Evolutionary conservation across 163 green algal genomes (phyloP), one percentile per base, ranked within the genome.

Genomic region (Scenedesmus sp.): DNA sequence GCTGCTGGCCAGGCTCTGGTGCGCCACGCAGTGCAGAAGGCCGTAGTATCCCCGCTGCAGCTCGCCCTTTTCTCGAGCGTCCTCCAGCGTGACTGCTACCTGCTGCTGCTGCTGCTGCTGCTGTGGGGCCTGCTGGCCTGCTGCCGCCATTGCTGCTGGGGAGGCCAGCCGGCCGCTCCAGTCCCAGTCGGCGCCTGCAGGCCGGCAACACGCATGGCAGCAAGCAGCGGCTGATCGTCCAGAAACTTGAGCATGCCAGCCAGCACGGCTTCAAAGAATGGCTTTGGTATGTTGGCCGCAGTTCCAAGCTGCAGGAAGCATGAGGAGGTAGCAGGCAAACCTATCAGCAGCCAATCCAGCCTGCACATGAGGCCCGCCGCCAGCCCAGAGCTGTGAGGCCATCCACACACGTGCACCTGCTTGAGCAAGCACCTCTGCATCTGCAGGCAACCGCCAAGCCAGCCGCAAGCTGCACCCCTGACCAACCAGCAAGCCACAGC

Each of bases 21-120:
- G 59, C n/a, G 85, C 85, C 0, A 94, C 49, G 35, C 82, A 91
- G n/a, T 93, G 90, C 81, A 98, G 90, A 83, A 98, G 89, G 20
- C 87, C 83, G 85, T 96, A 98, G 95, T 97, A 98, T 4, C 92
- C 78, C 16, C 93, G 92, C 95, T 99, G 97, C 30, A 99, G 92
- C 88, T 98, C 96, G 4, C 86, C 95, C 49, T 92, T 92, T 85
- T 99, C 97, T 3, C 97, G 94, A 22, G 91, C 81, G 37, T 98
- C 97, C 82, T 99, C 97, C 70, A 94, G 70, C 2, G 92, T 94
- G 44, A 83, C 92, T 91, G 83, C 56, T 44, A 87, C 83, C 42
- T 82, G 51, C 65, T 76, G 81, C 16, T 70, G 53, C 26, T 87
- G 51, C 87, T 84, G 61, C 49, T 46, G 80, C 61, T 4, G 30